Evolutionary conservation across 78 protist species (phyloP).

Genomic region (Dictyostelium capitatum): DNA sequence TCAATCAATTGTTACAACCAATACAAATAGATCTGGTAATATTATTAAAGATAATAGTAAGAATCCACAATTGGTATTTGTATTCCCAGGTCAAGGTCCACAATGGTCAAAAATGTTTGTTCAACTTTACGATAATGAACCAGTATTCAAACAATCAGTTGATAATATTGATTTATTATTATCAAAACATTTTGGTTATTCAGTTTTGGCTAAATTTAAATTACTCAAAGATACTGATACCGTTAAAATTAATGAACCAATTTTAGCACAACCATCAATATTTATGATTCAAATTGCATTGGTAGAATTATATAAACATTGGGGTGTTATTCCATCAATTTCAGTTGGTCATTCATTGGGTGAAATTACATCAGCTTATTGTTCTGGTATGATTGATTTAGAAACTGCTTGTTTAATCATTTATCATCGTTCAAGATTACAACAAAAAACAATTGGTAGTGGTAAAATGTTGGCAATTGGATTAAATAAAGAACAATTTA

Average conservation of each 20-base stretch:
- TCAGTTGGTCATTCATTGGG: slow-evolving; percentile 47
- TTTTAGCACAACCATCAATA: slow-evolving; percentile 60
- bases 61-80: slow-evolving; percentile 17
- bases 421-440: not conserved
- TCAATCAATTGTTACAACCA: not conserved
- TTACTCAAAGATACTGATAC: not conserved
- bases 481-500: not conserved
- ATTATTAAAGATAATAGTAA: not conserved
- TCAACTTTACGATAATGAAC: not conserved
- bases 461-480: slow-evolving; percentile 17
- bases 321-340: slow-evolving; percentile 45
- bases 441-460: slow-evolving; percentile 1
- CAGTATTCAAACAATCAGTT: not conserved
- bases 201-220: slow-evolving; percentile 18
- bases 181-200: slow-evolving; percentile 4
- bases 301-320: slow-evolving; percentile 1
- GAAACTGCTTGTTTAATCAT: not conserved
- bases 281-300: slow-evolving; percentile 51
- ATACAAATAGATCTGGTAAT: not conserved
- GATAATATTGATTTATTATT: not conserved
- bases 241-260: not conserved
- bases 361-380: not conserved
- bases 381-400: slow-evolving; percentile 7
- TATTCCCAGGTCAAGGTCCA: slow-evolving; percentile 77
- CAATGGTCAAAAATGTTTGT: slow-evolving; percentile 48